Conservation (phyloP, 2,329 filamentous ascomycete species). For the Lachnellula subtilissima region DNA sequence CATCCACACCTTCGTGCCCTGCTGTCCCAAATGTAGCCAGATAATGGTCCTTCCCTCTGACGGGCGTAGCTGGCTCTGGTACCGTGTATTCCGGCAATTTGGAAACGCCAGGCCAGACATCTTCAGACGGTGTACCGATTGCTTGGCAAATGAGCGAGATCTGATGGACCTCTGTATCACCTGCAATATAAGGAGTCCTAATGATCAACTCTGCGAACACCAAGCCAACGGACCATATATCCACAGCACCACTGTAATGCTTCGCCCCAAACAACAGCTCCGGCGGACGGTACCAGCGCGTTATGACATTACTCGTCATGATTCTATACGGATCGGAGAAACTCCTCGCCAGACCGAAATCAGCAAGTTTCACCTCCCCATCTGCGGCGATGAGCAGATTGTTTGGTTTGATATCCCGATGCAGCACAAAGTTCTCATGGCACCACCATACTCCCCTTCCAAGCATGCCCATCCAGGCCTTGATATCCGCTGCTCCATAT, state of each 20-base stretch:
- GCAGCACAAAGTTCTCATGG: constrained; percentile 87
- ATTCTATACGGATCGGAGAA: constrained; percentile 82
- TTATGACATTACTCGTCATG: constrained; percentile 96
- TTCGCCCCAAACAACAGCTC: constrained; percentile 88
- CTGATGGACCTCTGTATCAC: constrained; percentile 81
- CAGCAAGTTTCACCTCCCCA: constrained; percentile 89
- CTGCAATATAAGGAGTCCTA: constrained; percentile 76
- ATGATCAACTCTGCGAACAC: constrained; percentile 90
- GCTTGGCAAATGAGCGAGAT: constrained; percentile 77
- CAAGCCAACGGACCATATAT: constrained; percentile 89
- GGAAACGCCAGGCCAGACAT: constrained; percentile 90
- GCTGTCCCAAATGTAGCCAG: constrained; percentile 72
- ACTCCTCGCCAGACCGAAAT: constrained; percentile 89
- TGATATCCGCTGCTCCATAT: constrained; percentile 87
- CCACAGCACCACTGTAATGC: constrained; percentile 86
- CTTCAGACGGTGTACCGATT: constrained; percentile 86
- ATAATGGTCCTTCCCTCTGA: constrained; percentile 69
- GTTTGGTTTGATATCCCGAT: constrained; percentile 98
- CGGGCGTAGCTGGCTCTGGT: constrained; percentile 47
- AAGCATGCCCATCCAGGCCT: constrained; percentile 99
- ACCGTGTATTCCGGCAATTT: constrained; percentile 77
- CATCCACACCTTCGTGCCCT: constrained; percentile 76
- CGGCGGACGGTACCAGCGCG: constrained; percentile 91
- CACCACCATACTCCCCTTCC: constrained; percentile 90
- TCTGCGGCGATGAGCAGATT: constrained; percentile 92